A percentile compares a stretch with the other conserved stretches of the same genome.
Conservation (phyloP, 1,284 basidiomycete species). For the Ceratobasidium sp. region DNA sequence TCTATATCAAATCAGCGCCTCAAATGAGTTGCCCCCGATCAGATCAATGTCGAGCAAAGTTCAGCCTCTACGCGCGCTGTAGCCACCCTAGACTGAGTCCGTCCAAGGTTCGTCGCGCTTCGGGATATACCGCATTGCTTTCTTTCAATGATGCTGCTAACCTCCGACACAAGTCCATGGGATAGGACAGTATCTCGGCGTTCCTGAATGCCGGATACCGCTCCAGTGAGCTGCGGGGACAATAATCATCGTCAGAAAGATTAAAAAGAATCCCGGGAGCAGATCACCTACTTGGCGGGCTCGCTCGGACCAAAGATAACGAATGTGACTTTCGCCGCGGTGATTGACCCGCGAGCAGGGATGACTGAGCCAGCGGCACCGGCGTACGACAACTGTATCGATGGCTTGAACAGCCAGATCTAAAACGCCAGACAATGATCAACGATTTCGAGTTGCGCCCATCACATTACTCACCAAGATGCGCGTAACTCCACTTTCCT, state of each 20-base stretch:
- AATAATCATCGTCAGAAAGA: background rate
- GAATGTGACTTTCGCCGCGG: constrained; percentile 78
- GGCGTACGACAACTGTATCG: constrained; percentile 77
- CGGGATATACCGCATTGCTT: constrained; percentile 77
- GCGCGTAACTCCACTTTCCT: constrained; percentile 78
- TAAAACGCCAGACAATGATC: constrained; percentile 50
- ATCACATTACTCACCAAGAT: constrained; percentile 69
- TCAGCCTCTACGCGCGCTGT: constrained; percentile 49
- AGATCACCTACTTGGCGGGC: constrained; percentile 61
- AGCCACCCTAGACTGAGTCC: constrained; percentile 83
- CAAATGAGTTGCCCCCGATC: background rate
- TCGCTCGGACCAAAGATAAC: constrained; percentile 70
- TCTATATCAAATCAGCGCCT: constrained; percentile 18
- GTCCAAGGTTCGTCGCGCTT: constrained; percentile 76
- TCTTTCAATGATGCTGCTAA: constrained; percentile 73
- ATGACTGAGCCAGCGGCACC: constrained; percentile 65
- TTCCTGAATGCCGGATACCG: constrained; percentile 65
- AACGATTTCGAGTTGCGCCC: background rate
- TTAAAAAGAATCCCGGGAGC: constrained; percentile 10
- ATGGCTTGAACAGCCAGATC: constrained; percentile 93
- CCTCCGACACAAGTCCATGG: constrained; percentile 73
- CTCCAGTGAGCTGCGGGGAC: constrained; percentile 56
- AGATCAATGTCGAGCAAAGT: background rate
- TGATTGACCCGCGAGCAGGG: constrained; percentile 69
- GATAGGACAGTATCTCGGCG: constrained; percentile 82